phyloP scores from a whole-genome alignment of 768 basidiomycete genomes.

The Mycena vulgaris region DNA sequence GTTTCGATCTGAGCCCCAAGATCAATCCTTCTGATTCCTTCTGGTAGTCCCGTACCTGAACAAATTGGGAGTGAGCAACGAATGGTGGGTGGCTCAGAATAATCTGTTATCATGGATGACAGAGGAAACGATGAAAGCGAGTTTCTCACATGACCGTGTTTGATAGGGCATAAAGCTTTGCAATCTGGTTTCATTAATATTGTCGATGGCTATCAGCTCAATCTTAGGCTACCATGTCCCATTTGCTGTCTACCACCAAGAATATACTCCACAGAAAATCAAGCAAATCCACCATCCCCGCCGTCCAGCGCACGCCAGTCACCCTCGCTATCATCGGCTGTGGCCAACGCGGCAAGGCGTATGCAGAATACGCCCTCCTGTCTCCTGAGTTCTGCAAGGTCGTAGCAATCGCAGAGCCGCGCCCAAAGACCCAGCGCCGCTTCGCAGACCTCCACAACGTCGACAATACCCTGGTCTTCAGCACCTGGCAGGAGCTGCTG shows the following conservation, averaged over 20 bases:
- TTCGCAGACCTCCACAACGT: slow-evolving; percentile 73
- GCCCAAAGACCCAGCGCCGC: slow-evolving; percentile 71
- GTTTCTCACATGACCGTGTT: no score
- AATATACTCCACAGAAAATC: slow-evolving; percentile 35
- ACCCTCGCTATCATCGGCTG: slow-evolving; percentile 88
- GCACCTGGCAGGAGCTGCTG: slow-evolving; percentile 79
- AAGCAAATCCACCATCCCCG: slow-evolving; percentile 22
- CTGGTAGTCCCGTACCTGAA: no score
- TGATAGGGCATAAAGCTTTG: no score
- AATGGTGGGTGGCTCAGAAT: no score
- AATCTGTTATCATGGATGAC: no score
- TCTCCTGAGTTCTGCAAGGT: slow-evolving; percentile 79
- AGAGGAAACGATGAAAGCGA: no score
- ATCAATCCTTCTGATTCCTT: no score
- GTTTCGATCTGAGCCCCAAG: no score
- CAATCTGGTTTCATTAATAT: no score
- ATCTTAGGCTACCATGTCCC: no score
- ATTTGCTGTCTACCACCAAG: slow-evolving; percentile 38
- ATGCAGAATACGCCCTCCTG: slow-evolving; percentile 73
- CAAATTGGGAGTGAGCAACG: no score
- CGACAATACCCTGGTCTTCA: slow-evolving; percentile 79
- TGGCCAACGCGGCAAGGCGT: slow-evolving; percentile 85
- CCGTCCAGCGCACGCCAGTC: slow-evolving; percentile 55
- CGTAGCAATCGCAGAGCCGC: slow-evolving; percentile 90
- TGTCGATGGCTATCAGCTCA: slow-evolving; percentile 4